Conservation (phyloP, 106 monocot genomes). For the Dendrobium chrysotoxum region DNA sequence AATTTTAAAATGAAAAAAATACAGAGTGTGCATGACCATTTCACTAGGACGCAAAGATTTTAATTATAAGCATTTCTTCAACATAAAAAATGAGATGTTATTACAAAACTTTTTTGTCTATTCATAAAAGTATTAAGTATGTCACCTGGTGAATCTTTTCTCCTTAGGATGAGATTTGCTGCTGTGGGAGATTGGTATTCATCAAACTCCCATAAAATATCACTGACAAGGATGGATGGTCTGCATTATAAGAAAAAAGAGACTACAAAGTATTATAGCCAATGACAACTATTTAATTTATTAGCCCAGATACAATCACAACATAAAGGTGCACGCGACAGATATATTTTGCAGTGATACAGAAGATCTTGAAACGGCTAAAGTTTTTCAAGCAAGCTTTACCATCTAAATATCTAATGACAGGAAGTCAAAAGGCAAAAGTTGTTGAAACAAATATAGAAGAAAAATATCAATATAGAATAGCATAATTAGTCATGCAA, state of each 20-base stretch:
- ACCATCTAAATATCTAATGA: background rate
- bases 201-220: constrained; percentile 74
- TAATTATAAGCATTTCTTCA: background rate
- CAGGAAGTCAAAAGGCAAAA: background rate
- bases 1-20: background rate
- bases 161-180: constrained; percentile 43
- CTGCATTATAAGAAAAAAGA: constrained; percentile 28
- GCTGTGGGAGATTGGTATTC: constrained; percentile 34
- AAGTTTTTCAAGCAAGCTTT: background rate
- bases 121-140: background rate
- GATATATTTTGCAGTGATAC: background rate
- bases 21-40: background rate
- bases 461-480: background rate
- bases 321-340: background rate
- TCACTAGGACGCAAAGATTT: background rate
- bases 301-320: background rate
- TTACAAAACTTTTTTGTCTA: background rate
- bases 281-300: background rate
- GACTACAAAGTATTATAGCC: background rate
- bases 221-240: constrained; percentile 79
- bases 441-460: background rate
- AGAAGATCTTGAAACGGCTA: background rate
- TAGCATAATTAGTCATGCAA: background rate
- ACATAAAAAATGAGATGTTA: background rate
- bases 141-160: constrained; percentile 43